Evolutionary conservation across 768 basidiomycete species (phyloP).

Genomic region (Suillus tomentosus): DNA sequence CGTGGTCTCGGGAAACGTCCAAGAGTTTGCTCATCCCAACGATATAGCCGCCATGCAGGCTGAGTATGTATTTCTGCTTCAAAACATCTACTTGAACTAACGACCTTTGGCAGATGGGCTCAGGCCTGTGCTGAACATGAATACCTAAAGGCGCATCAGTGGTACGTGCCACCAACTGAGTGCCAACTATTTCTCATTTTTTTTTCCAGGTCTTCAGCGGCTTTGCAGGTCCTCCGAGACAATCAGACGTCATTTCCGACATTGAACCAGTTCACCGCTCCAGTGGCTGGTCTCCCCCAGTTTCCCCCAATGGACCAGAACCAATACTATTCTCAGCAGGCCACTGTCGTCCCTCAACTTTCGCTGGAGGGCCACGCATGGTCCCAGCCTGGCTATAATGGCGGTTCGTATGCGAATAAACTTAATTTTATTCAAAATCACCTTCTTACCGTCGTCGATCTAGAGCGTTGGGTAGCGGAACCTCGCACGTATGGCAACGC

Average conservation of each 20-base stretch:
- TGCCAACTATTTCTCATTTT: background rate
- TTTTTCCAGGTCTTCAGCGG: background rate
- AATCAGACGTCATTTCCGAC: background rate
- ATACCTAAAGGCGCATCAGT: background rate
- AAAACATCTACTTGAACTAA: background rate
- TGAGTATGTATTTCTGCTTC: background rate
- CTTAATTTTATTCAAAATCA: background rate
- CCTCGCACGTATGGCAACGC: background rate
- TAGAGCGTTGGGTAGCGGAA: background rate
- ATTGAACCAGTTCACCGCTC: background rate
- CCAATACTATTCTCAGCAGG: background rate
- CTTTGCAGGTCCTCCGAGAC: background rate
- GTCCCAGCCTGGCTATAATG: background rate
- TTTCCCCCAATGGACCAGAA: background rate
- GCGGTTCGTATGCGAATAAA: background rate
- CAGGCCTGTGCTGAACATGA: background rate
- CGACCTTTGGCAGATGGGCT: background rate
- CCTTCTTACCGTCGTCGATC: background rate
- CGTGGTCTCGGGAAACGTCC: background rate
- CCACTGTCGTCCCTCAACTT: background rate
- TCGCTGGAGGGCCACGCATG: background rate
- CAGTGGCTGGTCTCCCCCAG: background rate
- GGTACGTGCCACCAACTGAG: background rate
- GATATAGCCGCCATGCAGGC: background rate
- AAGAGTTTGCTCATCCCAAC: background rate